A percentile compares a stretch with the other conserved stretches of the same genome.
Evolutionary conservation across 108 stramenopile genomes (phyloP).

Genomic region (Cyclotella atomus): DNA sequence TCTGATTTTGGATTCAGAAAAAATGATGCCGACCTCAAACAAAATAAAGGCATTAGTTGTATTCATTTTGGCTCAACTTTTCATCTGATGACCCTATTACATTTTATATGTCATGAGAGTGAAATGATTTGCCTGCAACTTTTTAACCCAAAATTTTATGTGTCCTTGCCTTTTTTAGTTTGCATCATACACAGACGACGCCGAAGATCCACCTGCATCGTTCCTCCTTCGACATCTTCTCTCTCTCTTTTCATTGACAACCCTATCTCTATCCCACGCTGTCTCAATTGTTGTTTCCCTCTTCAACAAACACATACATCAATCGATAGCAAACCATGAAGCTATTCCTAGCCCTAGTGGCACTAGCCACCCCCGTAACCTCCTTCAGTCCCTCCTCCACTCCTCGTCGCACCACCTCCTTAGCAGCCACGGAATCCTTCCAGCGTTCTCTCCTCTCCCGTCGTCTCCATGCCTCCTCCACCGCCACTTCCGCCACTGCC

Average conservation of each 20-base stretch:
- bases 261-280: too few species aligned
- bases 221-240: too few species aligned
- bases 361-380: neutral
- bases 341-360: neutral
- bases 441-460: constrained; percentile 6
- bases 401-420: neutral
- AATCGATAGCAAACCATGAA: too few species aligned
- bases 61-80: neutral
- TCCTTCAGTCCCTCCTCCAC: neutral
- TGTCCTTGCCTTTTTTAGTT: too few species aligned
- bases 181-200: too few species aligned
- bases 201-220: too few species aligned
- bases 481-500: neutral
- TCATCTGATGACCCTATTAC: neutral
- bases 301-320: too few species aligned
- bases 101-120: neutral
- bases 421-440: constrained; percentile 1
- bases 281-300: too few species aligned
- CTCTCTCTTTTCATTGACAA: too few species aligned
- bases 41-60: neutral
- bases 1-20: neutral
- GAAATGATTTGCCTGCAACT: neutral
- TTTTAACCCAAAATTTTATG: neutral
- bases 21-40: neutral
- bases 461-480: neutral